phyloP scores from a whole-genome alignment of 1,284 basidiomycete genomes.

The Cryptococcus sp. region DNA sequence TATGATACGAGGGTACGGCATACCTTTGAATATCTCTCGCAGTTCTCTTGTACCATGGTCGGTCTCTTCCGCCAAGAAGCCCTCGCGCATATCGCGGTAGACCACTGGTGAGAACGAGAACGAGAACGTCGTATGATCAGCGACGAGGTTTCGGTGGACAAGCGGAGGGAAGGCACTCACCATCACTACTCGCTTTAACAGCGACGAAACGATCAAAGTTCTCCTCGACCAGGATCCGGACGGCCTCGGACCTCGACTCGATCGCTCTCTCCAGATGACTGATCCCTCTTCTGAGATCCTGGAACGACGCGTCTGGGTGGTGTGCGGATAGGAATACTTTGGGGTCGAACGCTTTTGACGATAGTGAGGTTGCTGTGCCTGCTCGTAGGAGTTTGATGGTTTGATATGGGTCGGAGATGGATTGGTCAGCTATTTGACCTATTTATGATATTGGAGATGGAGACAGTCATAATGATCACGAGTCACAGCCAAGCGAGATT shows the following conservation, averaged over 20 bases:
- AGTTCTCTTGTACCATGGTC: constrained; percentile 85
- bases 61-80: constrained; percentile 70
- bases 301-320: constrained; percentile 94
- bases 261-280: constrained; percentile 71
- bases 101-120: constrained; percentile 64
- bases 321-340: constrained; percentile 88
- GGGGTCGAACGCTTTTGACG: constrained; percentile 94
- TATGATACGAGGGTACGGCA: constrained; percentile 37
- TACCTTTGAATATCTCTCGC: constrained; percentile 80
- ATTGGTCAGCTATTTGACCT: too few relatives aligned
- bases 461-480: too few relatives aligned
- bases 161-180: constrained; percentile 56
- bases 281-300: constrained; percentile 80
- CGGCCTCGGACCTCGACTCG: constrained; percentile 86
- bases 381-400: constrained; percentile 4
- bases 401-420: not conserved
- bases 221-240: constrained; percentile 92
- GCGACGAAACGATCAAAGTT: constrained; percentile 98
- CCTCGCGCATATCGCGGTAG: constrained; percentile 90
- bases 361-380: constrained; percentile 79
- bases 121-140: not conserved
- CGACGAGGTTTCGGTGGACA: not conserved
- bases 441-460: too few relatives aligned
- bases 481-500: too few relatives aligned
- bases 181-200: constrained; percentile 94